Conservation (phyloP, 1,139 yeast species). For the Geotrichum phurueaensis region DNA sequence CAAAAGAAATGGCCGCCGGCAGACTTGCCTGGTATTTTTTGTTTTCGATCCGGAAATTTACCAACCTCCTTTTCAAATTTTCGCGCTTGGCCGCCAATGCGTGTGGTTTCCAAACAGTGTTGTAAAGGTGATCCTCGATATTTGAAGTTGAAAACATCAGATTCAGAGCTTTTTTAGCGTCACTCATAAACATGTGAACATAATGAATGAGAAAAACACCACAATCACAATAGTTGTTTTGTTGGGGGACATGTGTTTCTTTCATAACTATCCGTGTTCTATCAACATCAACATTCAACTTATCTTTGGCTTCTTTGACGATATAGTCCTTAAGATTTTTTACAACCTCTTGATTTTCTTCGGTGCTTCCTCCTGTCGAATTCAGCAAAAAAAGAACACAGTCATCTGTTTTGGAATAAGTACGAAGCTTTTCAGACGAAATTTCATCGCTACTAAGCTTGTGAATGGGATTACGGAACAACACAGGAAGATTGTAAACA, state of each 20-base stretch:
- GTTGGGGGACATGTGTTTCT: slow-evolving; percentile 67
- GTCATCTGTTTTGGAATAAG: neutral
- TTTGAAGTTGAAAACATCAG: slow-evolving; percentile 40
- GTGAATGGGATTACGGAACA: slow-evolving; percentile 10
- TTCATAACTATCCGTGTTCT: slow-evolving; percentile 40
- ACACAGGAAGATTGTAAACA: slow-evolving; percentile 28
- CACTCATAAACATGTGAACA: slow-evolving; percentile 55
- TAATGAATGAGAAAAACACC: slow-evolving; percentile 88
- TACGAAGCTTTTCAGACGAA: neutral
- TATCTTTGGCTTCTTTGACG: slow-evolving; percentile 63
- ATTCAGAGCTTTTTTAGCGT: slow-evolving; percentile 46
- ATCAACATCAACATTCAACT: slow-evolving; percentile 45
- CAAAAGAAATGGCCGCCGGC: neutral
- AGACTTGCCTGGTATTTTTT: neutral
- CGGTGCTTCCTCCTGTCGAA: slow-evolving; percentile 44
- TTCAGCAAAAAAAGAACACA: slow-evolving; percentile 59
- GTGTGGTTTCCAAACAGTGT: neutral
- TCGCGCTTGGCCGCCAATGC: slow-evolving; percentile 1
- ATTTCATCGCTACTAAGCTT: neutral
- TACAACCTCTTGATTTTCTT: slow-evolving; percentile 47
- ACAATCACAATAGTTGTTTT: slow-evolving; percentile 86
- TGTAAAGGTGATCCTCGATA: neutral
- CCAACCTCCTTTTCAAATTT: slow-evolving; percentile 4
- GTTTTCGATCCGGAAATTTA: neutral
- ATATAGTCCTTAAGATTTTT: slow-evolving; percentile 57